A percentile compares a stretch with the other conserved stretches of the same genome.
Conservation (phyloP, 805 yeast species). For the Naumovozyma baii region DNA sequence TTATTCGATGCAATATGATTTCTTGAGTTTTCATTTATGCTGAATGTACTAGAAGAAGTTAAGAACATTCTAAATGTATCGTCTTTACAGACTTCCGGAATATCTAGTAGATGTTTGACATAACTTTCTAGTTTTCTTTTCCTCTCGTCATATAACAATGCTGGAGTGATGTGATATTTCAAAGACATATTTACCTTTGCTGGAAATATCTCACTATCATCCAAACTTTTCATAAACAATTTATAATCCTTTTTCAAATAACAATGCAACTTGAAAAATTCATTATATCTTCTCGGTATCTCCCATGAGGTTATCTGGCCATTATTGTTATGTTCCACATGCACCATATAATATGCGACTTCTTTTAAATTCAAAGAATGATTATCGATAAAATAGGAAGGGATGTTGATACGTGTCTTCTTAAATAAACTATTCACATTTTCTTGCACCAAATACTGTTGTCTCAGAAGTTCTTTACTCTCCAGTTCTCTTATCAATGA, state of each 20-base stretch:
- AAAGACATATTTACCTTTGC: conserved; percentile 52
- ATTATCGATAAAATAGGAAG: conserved; percentile 39
- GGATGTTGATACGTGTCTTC: conserved; percentile 45
- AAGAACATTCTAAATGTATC: conserved; percentile 65
- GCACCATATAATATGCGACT: conserved; percentile 64
- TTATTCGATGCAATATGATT: no score
- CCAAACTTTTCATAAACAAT: conserved; percentile 42
- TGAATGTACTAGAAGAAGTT: conserved; percentile 32
- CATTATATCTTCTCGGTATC: conserved; percentile 81
- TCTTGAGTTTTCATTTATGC: neutral
- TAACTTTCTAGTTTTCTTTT: conserved; percentile 53
- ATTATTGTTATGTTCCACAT: conserved; percentile 50
- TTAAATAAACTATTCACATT: conserved; percentile 69
- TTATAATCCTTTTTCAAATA: conserved; percentile 44
- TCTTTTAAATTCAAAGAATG: conserved; percentile 49
- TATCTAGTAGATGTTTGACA: conserved; percentile 43
- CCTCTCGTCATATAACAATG: conserved; percentile 54
- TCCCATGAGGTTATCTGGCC: conserved; percentile 70
- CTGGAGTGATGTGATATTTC: conserved; percentile 49
- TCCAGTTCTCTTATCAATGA: conserved; percentile 66
- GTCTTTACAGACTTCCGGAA: conserved; percentile 66
- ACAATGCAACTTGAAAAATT: conserved; percentile 63
- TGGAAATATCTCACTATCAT: conserved; percentile 33
- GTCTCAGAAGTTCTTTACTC: conserved; percentile 61
- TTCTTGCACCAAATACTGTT: conserved; percentile 76